Conservation (phyloP, 148 eudicot genomes). For the Fagopyrum esculentum region DNA sequence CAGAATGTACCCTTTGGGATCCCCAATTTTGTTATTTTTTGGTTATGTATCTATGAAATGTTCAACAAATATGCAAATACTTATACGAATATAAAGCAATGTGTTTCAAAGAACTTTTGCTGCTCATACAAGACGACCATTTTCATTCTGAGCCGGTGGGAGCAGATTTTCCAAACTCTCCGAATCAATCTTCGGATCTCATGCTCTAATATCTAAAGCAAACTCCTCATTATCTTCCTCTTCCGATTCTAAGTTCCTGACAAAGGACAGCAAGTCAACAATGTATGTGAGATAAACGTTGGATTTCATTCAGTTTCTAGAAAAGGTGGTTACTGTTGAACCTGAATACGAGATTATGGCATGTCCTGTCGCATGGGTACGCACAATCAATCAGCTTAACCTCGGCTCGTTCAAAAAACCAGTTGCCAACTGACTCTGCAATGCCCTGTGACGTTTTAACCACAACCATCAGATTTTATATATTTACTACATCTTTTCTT, state of each 20-base stretch:
- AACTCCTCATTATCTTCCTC: not conserved
- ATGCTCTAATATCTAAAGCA: not conserved
- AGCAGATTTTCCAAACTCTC: not conserved
- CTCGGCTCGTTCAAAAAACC: slow-evolving; percentile 45
- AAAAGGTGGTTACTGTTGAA: not conserved
- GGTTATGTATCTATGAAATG: not conserved
- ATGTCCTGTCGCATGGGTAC: slow-evolving; percentile 64
- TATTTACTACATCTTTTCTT: too few species aligned
- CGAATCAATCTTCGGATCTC: not conserved
- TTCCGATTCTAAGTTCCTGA: not conserved
- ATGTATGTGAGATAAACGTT: not conserved
- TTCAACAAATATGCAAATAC: not conserved
- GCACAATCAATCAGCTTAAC: slow-evolving; percentile 53
- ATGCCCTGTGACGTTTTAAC: slow-evolving; percentile 40
- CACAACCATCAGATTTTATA: not conserved
- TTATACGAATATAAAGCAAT: not conserved
- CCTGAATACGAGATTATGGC: slow-evolving; percentile 57
- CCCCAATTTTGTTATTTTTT: not conserved
- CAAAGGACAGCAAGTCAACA: not conserved
- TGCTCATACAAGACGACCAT: not conserved
- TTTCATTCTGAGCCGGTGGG: too few species aligned
- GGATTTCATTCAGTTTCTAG: not conserved
- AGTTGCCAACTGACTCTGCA: slow-evolving; percentile 54
- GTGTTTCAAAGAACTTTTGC: not conserved
- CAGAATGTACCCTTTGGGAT: not conserved